These are phyloP conservation scores for Amaranthus cruentus DNA, from an alignment of 148 eudicot species.

Conservation along the genomic window DNA sequence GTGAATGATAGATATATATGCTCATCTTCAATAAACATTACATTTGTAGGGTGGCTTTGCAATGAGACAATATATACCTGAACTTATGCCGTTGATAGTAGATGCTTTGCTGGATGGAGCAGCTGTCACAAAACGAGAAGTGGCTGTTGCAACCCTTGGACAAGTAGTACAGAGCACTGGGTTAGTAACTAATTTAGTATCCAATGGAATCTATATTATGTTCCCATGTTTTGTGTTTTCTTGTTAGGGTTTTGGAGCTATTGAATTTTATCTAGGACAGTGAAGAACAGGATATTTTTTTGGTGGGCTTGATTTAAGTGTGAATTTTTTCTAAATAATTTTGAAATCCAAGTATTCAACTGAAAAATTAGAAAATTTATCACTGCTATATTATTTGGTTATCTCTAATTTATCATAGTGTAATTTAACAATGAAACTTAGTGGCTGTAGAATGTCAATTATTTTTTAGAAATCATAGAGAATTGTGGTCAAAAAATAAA, in stretches of 20 bases:
- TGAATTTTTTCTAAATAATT: too few species aligned
- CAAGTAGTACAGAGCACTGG: slow-evolving; percentile 99
- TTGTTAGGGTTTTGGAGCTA: background rate
- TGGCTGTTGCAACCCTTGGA: slow-evolving; percentile 95
- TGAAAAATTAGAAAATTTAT: too few species aligned
- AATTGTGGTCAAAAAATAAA: too few species aligned
- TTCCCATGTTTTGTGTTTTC: slow-evolving; percentile 1
- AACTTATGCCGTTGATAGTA: slow-evolving; percentile 88
- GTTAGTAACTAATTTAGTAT: slow-evolving; percentile 33
- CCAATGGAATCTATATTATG: background rate
- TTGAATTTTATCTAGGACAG: too few species aligned
- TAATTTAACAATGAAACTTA: too few species aligned
- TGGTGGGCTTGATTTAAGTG: too few species aligned
- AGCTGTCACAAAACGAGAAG: slow-evolving; percentile 94
- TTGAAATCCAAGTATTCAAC: too few species aligned
- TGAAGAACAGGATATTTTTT: too few species aligned
- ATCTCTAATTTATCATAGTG: too few species aligned
- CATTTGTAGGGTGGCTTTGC: slow-evolving; percentile 87
- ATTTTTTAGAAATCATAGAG: too few species aligned
- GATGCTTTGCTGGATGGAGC: slow-evolving; percentile 96
- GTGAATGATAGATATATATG: background rate
- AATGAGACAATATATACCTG: slow-evolving; percentile 81
- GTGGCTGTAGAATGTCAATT: too few species aligned
- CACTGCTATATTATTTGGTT: too few species aligned
- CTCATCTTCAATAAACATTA: slow-evolving; percentile 1